phyloP scores from a whole-genome alignment of 768 basidiomycete species.

The Pholiota microspora region DNA sequence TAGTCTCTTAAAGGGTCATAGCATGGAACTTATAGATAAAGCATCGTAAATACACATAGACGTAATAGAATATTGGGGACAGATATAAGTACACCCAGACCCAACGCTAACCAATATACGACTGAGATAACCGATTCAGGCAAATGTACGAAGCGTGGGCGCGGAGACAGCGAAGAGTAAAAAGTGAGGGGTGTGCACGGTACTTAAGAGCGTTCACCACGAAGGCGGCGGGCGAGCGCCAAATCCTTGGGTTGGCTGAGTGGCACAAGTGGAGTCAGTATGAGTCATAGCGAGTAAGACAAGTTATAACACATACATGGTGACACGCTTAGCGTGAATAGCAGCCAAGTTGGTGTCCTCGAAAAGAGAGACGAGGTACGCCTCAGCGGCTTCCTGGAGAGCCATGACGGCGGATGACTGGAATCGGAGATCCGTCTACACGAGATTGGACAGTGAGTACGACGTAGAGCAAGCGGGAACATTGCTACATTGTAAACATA shows the following conservation, averaged over 20 bases:
- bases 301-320: constrained; percentile 21
- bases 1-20: too few species aligned
- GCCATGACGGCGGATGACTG: constrained; percentile 95
- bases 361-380: constrained; percentile 83
- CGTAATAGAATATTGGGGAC: neutral
- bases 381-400: constrained; percentile 90
- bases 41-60: neutral
- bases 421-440: constrained; percentile 87
- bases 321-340: constrained; percentile 78
- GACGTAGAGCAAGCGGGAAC: constrained; percentile 2
- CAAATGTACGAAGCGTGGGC: neutral
- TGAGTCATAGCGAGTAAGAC: neutral
- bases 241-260: constrained; percentile 89
- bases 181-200: neutral
- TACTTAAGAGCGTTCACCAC: constrained; percentile 78
- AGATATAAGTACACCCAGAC: neutral
- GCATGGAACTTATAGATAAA: too few species aligned
- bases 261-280: constrained; percentile 9
- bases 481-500: too few species aligned
- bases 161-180: neutral
- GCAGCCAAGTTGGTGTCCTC: constrained; percentile 92
- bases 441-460: constrained; percentile 11
- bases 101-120: neutral
- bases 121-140: neutral
- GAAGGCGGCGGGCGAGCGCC: constrained; percentile 81